Percentiles rank a stretch among this genome's conserved stretches.
These are phyloP conservation scores for Cokeromyces recurvatus DNA, from an alignment of 371 early-diverging fungal genomes.

Conservation along the genomic window DNA sequence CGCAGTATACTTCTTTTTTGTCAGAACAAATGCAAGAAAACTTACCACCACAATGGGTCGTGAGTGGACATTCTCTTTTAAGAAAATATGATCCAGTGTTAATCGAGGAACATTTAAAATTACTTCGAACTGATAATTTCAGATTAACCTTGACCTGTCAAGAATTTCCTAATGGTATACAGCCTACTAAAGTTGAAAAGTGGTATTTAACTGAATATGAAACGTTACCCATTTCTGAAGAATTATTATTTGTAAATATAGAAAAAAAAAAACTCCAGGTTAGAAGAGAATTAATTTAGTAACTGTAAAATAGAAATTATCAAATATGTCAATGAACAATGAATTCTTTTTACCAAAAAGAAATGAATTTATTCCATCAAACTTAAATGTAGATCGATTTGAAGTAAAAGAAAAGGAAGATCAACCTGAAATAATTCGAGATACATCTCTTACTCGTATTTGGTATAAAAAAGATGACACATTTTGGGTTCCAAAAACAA, in stretches of 20 bases:
- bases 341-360: conserved; percentile 68
- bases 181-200: conserved; percentile 53
- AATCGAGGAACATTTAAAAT: conserved; percentile 49
- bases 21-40: conserved; percentile 54
- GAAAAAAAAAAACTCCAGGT: no score
- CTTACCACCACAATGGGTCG: conserved; percentile 63
- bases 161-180: conserved; percentile 44
- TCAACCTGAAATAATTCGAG: conserved; percentile 57
- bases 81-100: conserved; percentile 52
- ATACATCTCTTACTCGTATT: conserved; percentile 61
- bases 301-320: conserved; percentile 6
- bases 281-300: no score
- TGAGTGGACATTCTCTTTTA: conserved; percentile 63
- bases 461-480: conserved; percentile 94
- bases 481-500: conserved; percentile 78
- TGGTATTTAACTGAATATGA: conserved; percentile 86
- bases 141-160: conserved; percentile 41
- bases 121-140: conserved; percentile 66
- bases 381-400: conserved; percentile 45
- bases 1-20: conserved; percentile 45
- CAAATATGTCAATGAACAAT: conserved; percentile 27
- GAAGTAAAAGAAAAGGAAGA: conserved; percentile 29
- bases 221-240: conserved; percentile 49
- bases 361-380: conserved; percentile 83
- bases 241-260: conserved; percentile 49